Evolutionary conservation across 441 rosid genomes (phyloP).

Genomic region (Gossypium gossypioides): DNA sequence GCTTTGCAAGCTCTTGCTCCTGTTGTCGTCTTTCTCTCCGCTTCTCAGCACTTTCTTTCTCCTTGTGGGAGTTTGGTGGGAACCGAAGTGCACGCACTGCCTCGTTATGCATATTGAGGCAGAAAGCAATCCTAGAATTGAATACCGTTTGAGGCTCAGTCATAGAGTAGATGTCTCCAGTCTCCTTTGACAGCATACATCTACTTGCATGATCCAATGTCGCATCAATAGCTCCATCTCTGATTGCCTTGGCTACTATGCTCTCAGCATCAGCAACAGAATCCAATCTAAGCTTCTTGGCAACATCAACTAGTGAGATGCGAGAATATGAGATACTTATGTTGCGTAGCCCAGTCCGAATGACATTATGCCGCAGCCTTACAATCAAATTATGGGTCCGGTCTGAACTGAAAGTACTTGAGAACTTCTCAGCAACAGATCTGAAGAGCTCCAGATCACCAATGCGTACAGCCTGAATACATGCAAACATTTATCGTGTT

Average conservation of each 20-base stretch:
- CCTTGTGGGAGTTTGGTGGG: slow-evolving; percentile 69
- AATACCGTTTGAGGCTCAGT: slow-evolving; percentile 63
- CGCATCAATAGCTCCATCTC: slow-evolving; percentile 68
- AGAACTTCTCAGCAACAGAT: slow-evolving; percentile 63
- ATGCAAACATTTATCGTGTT: not conserved
- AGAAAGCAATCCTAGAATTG: slow-evolving; percentile 66
- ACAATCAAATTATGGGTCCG: slow-evolving; percentile 58
- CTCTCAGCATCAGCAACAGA: slow-evolving; percentile 68
- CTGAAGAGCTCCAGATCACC: slow-evolving; percentile 69
- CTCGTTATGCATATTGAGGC: slow-evolving; percentile 69
- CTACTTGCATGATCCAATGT: slow-evolving; percentile 50
- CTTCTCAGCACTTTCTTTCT: slow-evolving; percentile 69
- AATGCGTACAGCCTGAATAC: slow-evolving; percentile 56
- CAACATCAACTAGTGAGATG: slow-evolving; percentile 60
- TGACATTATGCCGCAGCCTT: slow-evolving; percentile 65
- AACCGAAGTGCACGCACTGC: slow-evolving; percentile 61
- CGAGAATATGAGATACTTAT: slow-evolving; percentile 68
- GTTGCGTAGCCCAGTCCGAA: slow-evolving; percentile 63
- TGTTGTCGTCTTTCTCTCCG: slow-evolving; percentile 70
- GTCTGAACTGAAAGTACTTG: slow-evolving; percentile 43
- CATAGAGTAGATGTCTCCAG: slow-evolving; percentile 65
- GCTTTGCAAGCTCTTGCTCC: slow-evolving; percentile 69
- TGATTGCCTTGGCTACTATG: slow-evolving; percentile 56
- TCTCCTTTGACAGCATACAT: slow-evolving; percentile 66
- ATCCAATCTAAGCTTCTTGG: slow-evolving; percentile 58